Percentiles rank a stretch among this genome's conserved stretches.
Evolutionary conservation across 83 land plant genomes (phyloP).

Genomic region (Larix sibirica): DNA sequence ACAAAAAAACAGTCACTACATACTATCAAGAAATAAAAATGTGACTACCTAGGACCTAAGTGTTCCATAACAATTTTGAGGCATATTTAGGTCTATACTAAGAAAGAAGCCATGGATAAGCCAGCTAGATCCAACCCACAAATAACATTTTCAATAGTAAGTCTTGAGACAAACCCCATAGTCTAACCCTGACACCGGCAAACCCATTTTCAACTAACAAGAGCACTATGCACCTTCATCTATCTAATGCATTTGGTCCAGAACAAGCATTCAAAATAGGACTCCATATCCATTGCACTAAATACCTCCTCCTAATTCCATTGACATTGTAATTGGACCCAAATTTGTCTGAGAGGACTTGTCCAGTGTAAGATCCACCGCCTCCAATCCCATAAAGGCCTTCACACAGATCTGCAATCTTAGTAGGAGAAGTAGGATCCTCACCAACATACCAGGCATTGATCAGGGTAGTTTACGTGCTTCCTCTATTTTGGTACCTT

Average conservation of each 20-base stretch:
- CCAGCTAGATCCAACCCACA: too few species aligned
- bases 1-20: too few species aligned
- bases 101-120: too few species aligned
- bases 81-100: too few species aligned
- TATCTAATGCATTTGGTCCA: conserved; percentile 76
- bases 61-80: too few species aligned
- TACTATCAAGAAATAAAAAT: too few species aligned
- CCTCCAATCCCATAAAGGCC: conserved; percentile 88
- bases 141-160: too few species aligned
- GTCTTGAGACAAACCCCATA: too few species aligned
- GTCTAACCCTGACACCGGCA: too few species aligned
- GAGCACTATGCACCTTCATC: too few species aligned
- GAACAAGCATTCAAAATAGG: conserved; percentile 58
- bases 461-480: conserved; percentile 39
- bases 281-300: conserved; percentile 91
- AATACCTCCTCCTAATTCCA: conserved; percentile 55
- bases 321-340: conserved; percentile 64
- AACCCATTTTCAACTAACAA: too few species aligned
- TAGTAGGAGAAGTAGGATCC: conserved; percentile 85
- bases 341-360: conserved; percentile 40
- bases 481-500: conserved; percentile 30
- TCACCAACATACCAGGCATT: conserved; percentile 94
- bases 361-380: conserved; percentile 81
- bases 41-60: too few species aligned
- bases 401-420: conserved; percentile 85